These are phyloP conservation scores for Rhodotorula sp. DNA, from an alignment of 1,284 basidiomycete genomes.

Conservation along the genomic window DNA sequence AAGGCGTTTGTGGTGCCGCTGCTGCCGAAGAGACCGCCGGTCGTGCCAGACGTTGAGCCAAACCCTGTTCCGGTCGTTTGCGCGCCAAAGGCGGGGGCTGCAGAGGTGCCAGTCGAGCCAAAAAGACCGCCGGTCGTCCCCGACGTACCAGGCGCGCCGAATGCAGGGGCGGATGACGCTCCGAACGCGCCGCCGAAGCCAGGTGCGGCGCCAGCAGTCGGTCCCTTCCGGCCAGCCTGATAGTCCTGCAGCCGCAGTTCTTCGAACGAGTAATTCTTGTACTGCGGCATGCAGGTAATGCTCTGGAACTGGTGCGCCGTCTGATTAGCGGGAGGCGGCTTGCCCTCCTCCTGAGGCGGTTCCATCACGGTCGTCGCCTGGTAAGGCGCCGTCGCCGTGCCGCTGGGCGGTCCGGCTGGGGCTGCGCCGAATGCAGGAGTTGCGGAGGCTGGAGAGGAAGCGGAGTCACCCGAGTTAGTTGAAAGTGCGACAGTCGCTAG, in stretches of 20 bases:
- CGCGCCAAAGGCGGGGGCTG: constrained; percentile 50
- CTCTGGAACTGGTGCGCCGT: constrained; percentile 39
- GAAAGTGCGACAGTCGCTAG: not conserved
- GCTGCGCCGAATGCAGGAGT: constrained; percentile 17
- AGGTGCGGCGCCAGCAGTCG: constrained; percentile 58
- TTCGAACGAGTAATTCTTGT: constrained; percentile 41
- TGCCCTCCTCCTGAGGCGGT: constrained; percentile 34
- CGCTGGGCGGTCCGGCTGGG: constrained; percentile 11
- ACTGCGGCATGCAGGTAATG: constrained; percentile 39
- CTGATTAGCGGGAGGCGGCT: constrained; percentile 33
- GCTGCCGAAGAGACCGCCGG: constrained; percentile 49
- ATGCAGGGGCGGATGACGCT: constrained; percentile 44
- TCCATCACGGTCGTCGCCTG: constrained; percentile 35
- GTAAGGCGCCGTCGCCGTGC: constrained; percentile 36
- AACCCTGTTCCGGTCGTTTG: constrained; percentile 35
- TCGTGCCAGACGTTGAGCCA: constrained; percentile 49
- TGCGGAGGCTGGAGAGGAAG: not conserved
- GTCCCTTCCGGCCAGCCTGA: constrained; percentile 58
- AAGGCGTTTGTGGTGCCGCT: constrained; percentile 48
- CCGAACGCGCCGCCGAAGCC: constrained; percentile 47
- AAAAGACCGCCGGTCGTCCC: constrained; percentile 51
- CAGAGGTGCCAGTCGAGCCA: constrained; percentile 47
- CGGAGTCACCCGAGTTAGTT: not conserved
- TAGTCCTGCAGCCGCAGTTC: constrained; percentile 56
- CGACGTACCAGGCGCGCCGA: constrained; percentile 42